Conservation (phyloP, 352 stramenopile species). For the Pythium utonaiense region DNA sequence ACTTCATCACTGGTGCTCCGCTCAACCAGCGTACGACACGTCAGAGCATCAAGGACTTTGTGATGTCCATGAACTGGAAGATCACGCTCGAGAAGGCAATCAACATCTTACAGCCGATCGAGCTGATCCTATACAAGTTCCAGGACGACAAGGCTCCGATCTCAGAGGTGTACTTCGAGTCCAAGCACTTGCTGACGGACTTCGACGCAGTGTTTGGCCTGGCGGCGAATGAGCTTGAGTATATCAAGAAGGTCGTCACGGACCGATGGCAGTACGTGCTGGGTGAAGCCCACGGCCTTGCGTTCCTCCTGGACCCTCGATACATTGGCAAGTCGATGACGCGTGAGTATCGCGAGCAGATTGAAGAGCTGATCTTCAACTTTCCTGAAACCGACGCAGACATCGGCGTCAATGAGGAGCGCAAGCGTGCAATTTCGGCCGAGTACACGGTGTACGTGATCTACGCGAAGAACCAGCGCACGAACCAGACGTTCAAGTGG, state of each 20-base stretch:
- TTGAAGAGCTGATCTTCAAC: conserved; percentile 81
- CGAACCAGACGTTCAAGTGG: conserved; percentile 80
- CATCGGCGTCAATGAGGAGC: conserved; percentile 61
- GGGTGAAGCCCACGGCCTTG: conserved; percentile 67
- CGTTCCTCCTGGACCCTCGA: conserved; percentile 69
- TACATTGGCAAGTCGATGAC: conserved; percentile 86
- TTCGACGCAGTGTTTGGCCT: conserved; percentile 76
- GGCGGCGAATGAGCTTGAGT: conserved; percentile 62
- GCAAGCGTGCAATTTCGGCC: conserved; percentile 58
- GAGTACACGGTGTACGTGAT: conserved; percentile 82
- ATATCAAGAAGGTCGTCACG: conserved; percentile 81
- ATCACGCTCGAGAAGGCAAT: conserved; percentile 78
- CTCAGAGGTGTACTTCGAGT: conserved; percentile 83
- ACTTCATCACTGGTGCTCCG: conserved; percentile 46
- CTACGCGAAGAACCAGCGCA: conserved; percentile 79
- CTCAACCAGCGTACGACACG: conserved; percentile 49
- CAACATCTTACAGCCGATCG: conserved; percentile 72
- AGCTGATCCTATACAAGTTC: conserved; percentile 83
- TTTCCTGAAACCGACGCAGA: conserved; percentile 70
- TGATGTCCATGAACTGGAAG: conserved; percentile 73
- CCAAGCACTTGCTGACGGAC: conserved; percentile 70
- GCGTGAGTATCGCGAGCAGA: conserved; percentile 76
- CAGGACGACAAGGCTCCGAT: conserved; percentile 75
- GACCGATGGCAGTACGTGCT: conserved; percentile 74
- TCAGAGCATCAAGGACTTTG: conserved; percentile 70